Percentiles rank a stretch among this genome's conserved stretches.
Evolutionary conservation across 208 protist species (phyloP).

Genomic region (Strigomonas galati): DNA sequence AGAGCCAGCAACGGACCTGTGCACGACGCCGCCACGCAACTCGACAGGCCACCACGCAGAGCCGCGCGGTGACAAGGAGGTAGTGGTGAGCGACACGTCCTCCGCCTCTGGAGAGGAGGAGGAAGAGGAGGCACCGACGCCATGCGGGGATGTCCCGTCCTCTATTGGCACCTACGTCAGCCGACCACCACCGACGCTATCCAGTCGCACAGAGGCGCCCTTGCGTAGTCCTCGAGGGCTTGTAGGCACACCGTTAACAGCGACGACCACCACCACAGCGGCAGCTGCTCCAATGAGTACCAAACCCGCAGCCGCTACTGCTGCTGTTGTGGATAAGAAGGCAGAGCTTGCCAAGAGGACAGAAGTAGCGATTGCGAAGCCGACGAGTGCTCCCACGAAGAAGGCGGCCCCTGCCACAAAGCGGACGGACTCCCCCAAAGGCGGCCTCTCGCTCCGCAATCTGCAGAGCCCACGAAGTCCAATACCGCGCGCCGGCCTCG

Average conservation of each 20-base stretch:
- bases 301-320: no score
- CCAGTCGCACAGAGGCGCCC: background rate
- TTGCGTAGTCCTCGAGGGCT: background rate
- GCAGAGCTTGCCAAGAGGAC: background rate
- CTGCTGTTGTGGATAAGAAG: background rate
- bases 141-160: conserved; percentile 1
- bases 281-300: no score
- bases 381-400: background rate
- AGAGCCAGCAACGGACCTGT: background rate
- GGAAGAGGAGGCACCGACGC: conserved; percentile 1
- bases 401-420: background rate
- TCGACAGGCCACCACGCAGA: no score
- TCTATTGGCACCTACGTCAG: conserved; percentile 7
- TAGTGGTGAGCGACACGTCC: background rate
- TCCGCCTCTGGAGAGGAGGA: background rate
- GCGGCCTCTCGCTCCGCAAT: background rate
- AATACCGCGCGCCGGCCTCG: background rate
- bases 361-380: background rate
- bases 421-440: background rate
- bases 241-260: background rate
- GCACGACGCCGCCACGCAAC: background rate
- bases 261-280: background rate
- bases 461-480: background rate
- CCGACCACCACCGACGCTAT: background rate
- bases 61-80: background rate